These are phyloP conservation scores for Bauhinia variegata DNA, from an alignment of 306 rosid genomes.

Conservation along the genomic window DNA sequence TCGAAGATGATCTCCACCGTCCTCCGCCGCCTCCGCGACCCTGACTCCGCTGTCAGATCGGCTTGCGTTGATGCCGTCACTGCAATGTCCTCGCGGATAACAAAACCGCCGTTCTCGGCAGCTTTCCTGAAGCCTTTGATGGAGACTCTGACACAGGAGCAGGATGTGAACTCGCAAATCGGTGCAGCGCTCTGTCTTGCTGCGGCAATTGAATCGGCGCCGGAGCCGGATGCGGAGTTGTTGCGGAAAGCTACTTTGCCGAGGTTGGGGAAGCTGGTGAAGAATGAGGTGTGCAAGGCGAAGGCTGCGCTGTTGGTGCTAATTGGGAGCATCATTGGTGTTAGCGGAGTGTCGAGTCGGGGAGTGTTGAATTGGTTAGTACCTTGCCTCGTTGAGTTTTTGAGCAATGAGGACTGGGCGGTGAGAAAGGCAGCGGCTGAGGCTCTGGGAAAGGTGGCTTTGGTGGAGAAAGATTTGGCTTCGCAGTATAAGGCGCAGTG, in stretches of 20 bases:
- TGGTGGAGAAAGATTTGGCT: conserved; percentile 64
- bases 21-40: conserved; percentile 84
- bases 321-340: conserved; percentile 68
- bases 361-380: conserved; percentile 78
- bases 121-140: conserved; percentile 75
- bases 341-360: conserved; percentile 75
- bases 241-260: conserved; percentile 61
- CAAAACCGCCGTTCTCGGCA: conserved; percentile 66
- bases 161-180: conserved; percentile 84
- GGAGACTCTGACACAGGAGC: conserved; percentile 77
- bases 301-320: conserved; percentile 76
- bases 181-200: conserved; percentile 94
- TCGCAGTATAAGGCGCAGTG: conserved; percentile 59
- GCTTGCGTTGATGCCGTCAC: conserved; percentile 83
- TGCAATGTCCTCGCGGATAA: conserved; percentile 78
- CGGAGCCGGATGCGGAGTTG: conserved; percentile 63
- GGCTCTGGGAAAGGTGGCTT: conserved; percentile 75
- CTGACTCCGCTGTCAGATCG: conserved; percentile 76
- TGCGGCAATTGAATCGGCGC: conserved; percentile 81
- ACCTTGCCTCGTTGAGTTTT: conserved; percentile 71
- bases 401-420: conserved; percentile 83
- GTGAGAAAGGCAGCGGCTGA: conserved; percentile 92
- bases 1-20: conserved; percentile 80
- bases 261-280: conserved; percentile 74
- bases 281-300: conserved; percentile 76